phyloP scores from a whole-genome alignment of 805 yeast species.

The Teunomyces cretensis region DNA sequence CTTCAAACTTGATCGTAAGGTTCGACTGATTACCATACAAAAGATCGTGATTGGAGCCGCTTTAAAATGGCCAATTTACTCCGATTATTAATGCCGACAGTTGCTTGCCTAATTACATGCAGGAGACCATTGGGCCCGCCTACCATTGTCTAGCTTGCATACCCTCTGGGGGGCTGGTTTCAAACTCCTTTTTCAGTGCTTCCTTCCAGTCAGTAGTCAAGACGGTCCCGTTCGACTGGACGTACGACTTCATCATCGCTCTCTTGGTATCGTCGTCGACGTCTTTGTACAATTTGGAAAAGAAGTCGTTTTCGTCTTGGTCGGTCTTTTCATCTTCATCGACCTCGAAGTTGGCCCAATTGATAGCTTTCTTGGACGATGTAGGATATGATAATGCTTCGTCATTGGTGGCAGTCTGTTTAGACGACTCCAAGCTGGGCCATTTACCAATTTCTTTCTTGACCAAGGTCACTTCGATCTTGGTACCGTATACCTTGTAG shows the following conservation, averaged over 20 bases:
- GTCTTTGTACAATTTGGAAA: slow-evolving; percentile 66
- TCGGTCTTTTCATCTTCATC: slow-evolving; percentile 47
- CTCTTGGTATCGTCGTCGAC: slow-evolving; percentile 86
- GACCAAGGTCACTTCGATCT: slow-evolving; percentile 64
- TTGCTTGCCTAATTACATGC: not conserved
- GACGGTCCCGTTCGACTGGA: slow-evolving; percentile 93
- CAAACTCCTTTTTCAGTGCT: slow-evolving; percentile 64
- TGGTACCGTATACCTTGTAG: slow-evolving; percentile 62
- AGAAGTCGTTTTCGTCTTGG: slow-evolving; percentile 63
- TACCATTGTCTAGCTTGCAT: slow-evolving; percentile 58
- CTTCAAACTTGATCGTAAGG: not conserved
- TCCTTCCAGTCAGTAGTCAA: slow-evolving; percentile 93
- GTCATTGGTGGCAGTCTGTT: slow-evolving; percentile 9
- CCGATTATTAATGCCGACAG: not conserved
- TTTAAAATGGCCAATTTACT: not conserved
- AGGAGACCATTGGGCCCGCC: not conserved
- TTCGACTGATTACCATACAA: not conserved
- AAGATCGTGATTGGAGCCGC: not conserved
- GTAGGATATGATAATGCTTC: slow-evolving; percentile 50
- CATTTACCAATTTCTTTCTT: slow-evolving; percentile 53
- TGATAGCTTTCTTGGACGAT: slow-evolving; percentile 58
- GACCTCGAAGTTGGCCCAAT: slow-evolving; percentile 65
- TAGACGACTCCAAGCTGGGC: slow-evolving; percentile 47
- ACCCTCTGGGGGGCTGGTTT: slow-evolving; percentile 74
- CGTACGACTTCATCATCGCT: slow-evolving; percentile 96